Conservation (phyloP, 495 filamentous ascomycete species). For the Aspergillus heteromorphus region DNA sequence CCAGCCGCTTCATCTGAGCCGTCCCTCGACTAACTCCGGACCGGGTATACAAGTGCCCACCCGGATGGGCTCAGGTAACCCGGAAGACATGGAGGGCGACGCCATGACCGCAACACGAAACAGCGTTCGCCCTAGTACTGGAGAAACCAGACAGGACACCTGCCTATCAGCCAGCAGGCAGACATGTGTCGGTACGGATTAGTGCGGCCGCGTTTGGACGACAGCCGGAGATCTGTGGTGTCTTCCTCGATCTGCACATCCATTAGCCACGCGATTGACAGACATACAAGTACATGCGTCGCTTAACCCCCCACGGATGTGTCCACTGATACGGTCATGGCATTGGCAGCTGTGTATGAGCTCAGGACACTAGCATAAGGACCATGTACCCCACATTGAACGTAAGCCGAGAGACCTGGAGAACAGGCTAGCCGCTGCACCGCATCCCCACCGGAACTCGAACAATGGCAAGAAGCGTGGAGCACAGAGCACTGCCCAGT, state of each 20-base stretch:
- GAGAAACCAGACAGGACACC: too few species aligned
- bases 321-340: background rate
- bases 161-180: background rate
- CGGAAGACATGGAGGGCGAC: background rate
- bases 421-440: background rate
- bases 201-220: background rate
- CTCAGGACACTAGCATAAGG: background rate
- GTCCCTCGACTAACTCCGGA: background rate
- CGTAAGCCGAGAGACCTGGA: background rate
- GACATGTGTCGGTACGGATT: background rate
- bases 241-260: background rate
- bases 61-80: background rate
- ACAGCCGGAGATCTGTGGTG: background rate
- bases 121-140: too few species aligned
- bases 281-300: background rate
- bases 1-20: background rate
- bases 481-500: background rate
- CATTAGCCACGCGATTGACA: background rate
- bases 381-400: background rate
- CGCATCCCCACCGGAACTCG: background rate
- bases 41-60: background rate
- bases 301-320: background rate
- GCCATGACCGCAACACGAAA: background rate
- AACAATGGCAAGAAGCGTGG: background rate
- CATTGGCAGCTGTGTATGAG: background rate